These are phyloP conservation scores for Stylonectria norvegica DNA, from an alignment of 2,329 filamentous ascomycete genomes.

Conservation along the genomic window DNA sequence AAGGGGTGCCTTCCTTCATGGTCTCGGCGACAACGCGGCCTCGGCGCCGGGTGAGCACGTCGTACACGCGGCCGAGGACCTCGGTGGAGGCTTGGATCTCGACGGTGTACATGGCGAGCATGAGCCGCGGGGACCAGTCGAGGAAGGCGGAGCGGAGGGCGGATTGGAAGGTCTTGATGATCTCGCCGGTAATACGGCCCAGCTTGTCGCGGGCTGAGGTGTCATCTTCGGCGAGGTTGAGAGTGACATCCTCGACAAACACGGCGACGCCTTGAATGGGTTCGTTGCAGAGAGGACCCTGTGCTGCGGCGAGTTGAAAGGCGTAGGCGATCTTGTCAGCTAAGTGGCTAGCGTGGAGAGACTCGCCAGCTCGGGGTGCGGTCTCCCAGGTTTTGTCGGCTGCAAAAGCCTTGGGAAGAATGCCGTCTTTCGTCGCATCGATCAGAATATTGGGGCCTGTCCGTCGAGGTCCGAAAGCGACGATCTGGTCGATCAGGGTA, in stretches of 20 bases:
- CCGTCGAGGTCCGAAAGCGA: slow-evolving; percentile 83
- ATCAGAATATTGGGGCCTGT: slow-evolving; percentile 87
- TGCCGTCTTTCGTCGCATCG: slow-evolving; percentile 70
- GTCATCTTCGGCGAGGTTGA: slow-evolving; percentile 54
- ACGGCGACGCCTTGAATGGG: slow-evolving; percentile 91
- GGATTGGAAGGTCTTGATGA: slow-evolving; percentile 84
- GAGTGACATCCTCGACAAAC: slow-evolving; percentile 74
- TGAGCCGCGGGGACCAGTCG: slow-evolving; percentile 92
- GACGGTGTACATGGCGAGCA: slow-evolving; percentile 96
- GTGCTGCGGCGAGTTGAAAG: slow-evolving; percentile 86
- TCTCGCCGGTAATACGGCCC: slow-evolving; percentile 83
- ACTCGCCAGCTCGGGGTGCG: slow-evolving; percentile 43
- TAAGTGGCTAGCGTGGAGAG: slow-evolving; percentile 63
- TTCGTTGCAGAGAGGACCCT: slow-evolving; percentile 89
- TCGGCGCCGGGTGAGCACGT: slow-evolving; percentile 90
- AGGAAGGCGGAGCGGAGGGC: slow-evolving; percentile 83
- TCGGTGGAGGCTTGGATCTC: slow-evolving; percentile 97
- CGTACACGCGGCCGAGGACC: slow-evolving; percentile 92
- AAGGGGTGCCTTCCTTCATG: slow-evolving; percentile 92
- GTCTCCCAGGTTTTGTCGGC: slow-evolving; percentile 31
- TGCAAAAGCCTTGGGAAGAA: slow-evolving; percentile 68
- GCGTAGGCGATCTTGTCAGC: slow-evolving; percentile 89
- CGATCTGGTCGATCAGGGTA: slow-evolving; percentile 72
- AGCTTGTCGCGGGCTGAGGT: slow-evolving; percentile 61
- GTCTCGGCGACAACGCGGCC: slow-evolving; percentile 86